Base-by-base conservation (phyloP, 2,329 filamentous ascomycete species). In the Thelonectria discophora region DNA sequence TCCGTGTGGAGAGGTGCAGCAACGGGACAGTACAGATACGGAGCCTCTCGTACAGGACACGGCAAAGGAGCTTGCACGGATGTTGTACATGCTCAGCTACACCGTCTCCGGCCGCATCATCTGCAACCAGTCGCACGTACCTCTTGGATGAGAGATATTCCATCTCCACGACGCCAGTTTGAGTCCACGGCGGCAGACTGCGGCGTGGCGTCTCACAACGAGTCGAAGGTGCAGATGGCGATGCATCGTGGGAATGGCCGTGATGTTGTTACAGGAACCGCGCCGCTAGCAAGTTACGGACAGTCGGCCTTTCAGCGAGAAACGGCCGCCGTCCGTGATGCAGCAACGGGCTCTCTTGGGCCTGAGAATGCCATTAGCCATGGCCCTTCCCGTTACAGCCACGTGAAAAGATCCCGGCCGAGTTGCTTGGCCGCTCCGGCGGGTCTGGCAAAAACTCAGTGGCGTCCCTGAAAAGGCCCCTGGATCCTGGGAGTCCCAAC, bases 341-440 rank as follows among this genome's bases (percentile, higher is more conserved):
- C 21, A 24, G 21, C 21, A 24, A 24, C 13, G 21, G 21, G 57
- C 34, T 13, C 34, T 11, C 27, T 2, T 5, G 34, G 3, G 15
- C 11, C 34, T 15, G 34, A 37, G 45, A 34, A 43, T 55, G 56
- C 49, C 59, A 68, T 62, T 58, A 69, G 39, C 56, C 50, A 56
- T 56, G 56, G 60, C 55, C 59, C 52, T 49, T 63, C 47, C 58
- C 55, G 58, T 58, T 58, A 40, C 47, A 67, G 69, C 67, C 67
- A 71, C 61, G 69, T 68, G 67, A 71, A 68, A 62, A 68, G 64
- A 64, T 62, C 60, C 67, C 66, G 62, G 56, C 65, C 60, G 57
- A 72, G 58, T 64, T 68, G 62, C 46, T 46, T 56, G 53, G 53
- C 48, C 58, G 27, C 40, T 61, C 34, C 39, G 53, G 58, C 58